Base-by-base conservation (phyloP, 805 yeast genomes). In the Ogataea methanolica region DNA sequence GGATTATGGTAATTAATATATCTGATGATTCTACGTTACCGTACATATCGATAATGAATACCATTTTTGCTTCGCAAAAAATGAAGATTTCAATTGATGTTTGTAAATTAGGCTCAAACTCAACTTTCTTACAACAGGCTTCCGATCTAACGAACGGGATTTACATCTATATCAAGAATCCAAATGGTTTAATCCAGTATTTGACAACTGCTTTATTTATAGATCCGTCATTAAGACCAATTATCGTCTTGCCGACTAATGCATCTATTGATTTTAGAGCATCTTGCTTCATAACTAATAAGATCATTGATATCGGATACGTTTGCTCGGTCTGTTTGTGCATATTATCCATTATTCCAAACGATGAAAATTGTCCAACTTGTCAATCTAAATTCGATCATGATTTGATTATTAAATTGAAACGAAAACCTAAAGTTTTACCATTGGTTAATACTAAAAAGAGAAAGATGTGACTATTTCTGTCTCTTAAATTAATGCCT, bases 301-400 rank as follows among this genome's bases (percentile, higher is more conserved):
- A 82, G 57, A 84, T 91, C 4, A 92, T 94, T 11, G 97, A 94
- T 56, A 77, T 92, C 38, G 99, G 98, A 0, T 91, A 79, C 58
- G 97, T 94, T 5, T 94, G 99, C 66, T 84, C 96, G 21, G 97
- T 94, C 23, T 94, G 99, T 63, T 69, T 92, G 17, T 91, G 97
- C 61, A 87, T 78, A 16, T 69, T 85, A 66, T 85, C 92, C 55
- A 57, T 76, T 34, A 75, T 86, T 2, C 97, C 97, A 0, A 75
- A 73, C 0, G 72, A 73, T 39, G 78, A 78, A 41, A 71, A 66
- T 49, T 94, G 99, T 62, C 96, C 97, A 0, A 88, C 94, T 7
- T 92, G 99, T 65, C 85, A 78, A 49, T 83, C 95, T 5, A 71
- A 71, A 43, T 92, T 88, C 63, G 96, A 90, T 57, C 76, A 75